These are phyloP conservation scores for Podospora tetraspora DNA, from an alignment of 495 filamentous ascomycete genomes.

Conservation along the genomic window DNA sequence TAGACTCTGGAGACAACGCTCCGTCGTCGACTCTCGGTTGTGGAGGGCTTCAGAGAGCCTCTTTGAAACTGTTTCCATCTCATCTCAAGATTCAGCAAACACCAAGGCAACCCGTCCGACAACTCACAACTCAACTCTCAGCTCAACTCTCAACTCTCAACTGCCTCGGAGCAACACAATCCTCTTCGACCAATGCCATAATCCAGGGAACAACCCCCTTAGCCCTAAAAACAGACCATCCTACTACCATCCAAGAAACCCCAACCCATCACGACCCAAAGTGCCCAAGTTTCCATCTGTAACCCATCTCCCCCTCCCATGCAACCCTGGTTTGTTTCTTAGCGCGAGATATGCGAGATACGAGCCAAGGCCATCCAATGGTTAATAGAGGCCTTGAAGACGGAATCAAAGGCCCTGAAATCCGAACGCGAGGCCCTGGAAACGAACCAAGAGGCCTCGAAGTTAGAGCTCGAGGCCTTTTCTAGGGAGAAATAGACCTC, in stretches of 20 bases:
- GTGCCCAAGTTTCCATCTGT: neutral
- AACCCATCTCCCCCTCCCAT: neutral
- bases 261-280: neutral
- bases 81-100: neutral
- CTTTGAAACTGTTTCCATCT: neutral
- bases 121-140: neutral
- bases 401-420: no score
- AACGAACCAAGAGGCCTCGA: no score
- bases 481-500: no score
- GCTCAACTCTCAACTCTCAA: no score
- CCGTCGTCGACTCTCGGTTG: neutral
- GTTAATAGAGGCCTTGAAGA: no score
- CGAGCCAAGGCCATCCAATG: no score
- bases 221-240: neutral
- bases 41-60: neutral
- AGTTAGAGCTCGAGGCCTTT: no score
- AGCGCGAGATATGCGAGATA: no score
- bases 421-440: no score
- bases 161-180: no score
- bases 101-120: neutral
- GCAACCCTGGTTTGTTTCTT: no score
- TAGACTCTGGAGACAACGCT: neutral
- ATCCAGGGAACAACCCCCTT: neutral
- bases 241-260: neutral
- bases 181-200: no score